These are phyloP conservation scores for Leucocoprinus birnbaumii DNA, from an alignment of 768 basidiomycete species.

Conservation along the genomic window DNA sequence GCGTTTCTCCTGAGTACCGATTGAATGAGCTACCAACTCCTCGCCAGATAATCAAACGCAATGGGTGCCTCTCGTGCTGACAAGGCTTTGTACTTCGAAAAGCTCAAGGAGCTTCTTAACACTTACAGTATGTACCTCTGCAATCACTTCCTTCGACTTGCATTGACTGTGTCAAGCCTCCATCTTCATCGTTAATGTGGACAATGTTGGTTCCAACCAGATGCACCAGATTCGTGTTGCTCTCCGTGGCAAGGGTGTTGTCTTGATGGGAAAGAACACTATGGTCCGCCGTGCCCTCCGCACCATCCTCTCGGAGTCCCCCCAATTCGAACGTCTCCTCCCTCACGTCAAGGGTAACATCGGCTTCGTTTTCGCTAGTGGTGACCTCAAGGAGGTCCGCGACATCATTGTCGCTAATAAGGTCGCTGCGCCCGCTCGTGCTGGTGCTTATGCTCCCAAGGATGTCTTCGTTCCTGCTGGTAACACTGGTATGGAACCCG, in stretches of 20 bases:
- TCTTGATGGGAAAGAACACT: slow-evolving; percentile 99
- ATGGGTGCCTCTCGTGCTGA: slow-evolving; percentile 93
- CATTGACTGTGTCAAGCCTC: slow-evolving; percentile 58
- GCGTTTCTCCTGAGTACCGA: slow-evolving; percentile 4
- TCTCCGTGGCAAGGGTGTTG: slow-evolving; percentile 94
- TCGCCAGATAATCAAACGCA: slow-evolving; percentile 35
- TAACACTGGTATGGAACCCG: slow-evolving; percentile 99
- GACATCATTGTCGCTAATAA: slow-evolving; percentile 94
- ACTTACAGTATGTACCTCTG: slow-evolving; percentile 72
- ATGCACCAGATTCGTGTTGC: slow-evolving; percentile 97
- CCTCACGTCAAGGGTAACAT: slow-evolving; percentile 97
- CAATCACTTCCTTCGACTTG: background rate
- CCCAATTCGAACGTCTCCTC: slow-evolving; percentile 94
- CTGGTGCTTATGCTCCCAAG: slow-evolving; percentile 92
- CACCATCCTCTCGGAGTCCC: slow-evolving; percentile 83
- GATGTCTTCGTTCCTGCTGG: slow-evolving; percentile 91
- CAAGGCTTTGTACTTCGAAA: slow-evolving; percentile 88
- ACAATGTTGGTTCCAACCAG: slow-evolving; percentile 99
- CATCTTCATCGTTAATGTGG: slow-evolving; percentile 98
- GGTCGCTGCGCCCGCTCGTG: slow-evolving; percentile 97
- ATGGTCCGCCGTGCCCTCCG: slow-evolving; percentile 99
- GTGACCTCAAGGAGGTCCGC: slow-evolving; percentile 93
- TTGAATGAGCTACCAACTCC: slow-evolving; percentile 7
- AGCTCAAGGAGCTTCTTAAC: slow-evolving; percentile 90
- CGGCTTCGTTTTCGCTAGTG: slow-evolving; percentile 95